A percentile compares a stretch with the other conserved stretches of the same genome.
These are phyloP conservation scores for Schrenkiella parvula DNA, from an alignment of 345 rosid species.

Conservation along the genomic window DNA sequence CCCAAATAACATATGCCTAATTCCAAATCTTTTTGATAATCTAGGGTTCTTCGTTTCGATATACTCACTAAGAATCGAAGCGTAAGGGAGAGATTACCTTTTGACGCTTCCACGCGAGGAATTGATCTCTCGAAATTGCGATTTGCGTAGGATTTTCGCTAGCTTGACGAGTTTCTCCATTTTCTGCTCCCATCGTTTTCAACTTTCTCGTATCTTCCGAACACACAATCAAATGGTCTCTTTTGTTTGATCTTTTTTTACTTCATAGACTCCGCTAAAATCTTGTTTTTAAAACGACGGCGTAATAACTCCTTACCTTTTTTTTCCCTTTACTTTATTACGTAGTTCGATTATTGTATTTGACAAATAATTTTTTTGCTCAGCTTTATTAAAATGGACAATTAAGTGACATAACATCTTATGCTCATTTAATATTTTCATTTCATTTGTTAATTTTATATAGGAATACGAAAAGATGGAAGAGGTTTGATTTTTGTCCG, in stretches of 20 bases:
- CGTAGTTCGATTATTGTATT: too few species aligned
- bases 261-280: neutral
- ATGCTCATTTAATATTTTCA: neutral
- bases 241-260: neutral
- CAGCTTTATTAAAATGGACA: neutral
- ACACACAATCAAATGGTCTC: neutral
- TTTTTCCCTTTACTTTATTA: too few species aligned
- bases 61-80: neutral
- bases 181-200: conserved; percentile 57
- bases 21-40: neutral
- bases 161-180: conserved; percentile 17
- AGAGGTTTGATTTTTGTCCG: neutral
- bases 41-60: conserved; percentile 28
- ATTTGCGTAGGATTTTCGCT: conserved; percentile 20
- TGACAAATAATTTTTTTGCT: too few species aligned
- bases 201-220: neutral
- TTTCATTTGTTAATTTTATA: neutral
- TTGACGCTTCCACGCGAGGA: conserved; percentile 64
- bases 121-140: conserved; percentile 45
- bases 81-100: conserved; percentile 33
- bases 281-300: neutral
- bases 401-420: neutral
- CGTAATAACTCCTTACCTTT: neutral
- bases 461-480: neutral
- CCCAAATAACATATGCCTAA: neutral